Evolutionary conservation across 306 rosid species (phyloP).

Genomic region (Parietaria judaica): DNA sequence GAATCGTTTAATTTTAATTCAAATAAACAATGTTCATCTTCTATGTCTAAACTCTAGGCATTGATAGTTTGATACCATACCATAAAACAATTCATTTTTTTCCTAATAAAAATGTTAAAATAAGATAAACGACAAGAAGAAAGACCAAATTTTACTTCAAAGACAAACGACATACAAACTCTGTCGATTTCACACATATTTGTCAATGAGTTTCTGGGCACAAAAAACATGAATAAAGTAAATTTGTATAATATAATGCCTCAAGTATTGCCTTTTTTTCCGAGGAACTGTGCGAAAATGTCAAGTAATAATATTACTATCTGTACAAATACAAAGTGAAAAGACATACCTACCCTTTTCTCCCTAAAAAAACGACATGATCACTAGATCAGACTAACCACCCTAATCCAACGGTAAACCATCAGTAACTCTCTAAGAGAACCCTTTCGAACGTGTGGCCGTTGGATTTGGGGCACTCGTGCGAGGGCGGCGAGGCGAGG

Average conservation of each 20-base stretch:
- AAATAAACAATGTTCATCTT: no score
- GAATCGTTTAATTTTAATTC: no score
- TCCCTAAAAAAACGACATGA: background rate
- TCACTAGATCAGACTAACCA: slow-evolving; percentile 1
- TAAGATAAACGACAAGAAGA: background rate
- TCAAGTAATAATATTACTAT: background rate
- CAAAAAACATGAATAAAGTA: slow-evolving; percentile 3
- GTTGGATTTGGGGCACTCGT: slow-evolving; percentile 5
- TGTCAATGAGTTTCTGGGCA: background rate
- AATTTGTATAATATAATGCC: background rate
- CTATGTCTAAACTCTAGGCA: no score
- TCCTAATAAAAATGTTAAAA: background rate
- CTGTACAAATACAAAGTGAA: slow-evolving; percentile 16
- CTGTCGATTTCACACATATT: background rate
- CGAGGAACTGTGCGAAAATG: slow-evolving; percentile 1
- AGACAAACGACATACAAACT: background rate
- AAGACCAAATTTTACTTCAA: background rate
- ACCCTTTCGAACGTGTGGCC: slow-evolving; percentile 19
- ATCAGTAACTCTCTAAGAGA: slow-evolving; percentile 14
- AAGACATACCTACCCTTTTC: background rate
- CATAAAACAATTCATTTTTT: no score
- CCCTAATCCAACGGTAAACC: background rate
- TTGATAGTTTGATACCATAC: no score
- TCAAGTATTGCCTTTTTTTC: slow-evolving; percentile 3
- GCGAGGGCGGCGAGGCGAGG: slow-evolving; percentile 19